Percentiles rank a stretch among this genome's conserved stretches.
Evolutionary conservation across 768 basidiomycete species (phyloP).

Genomic region (Boletus pseudo-olivaceus): DNA sequence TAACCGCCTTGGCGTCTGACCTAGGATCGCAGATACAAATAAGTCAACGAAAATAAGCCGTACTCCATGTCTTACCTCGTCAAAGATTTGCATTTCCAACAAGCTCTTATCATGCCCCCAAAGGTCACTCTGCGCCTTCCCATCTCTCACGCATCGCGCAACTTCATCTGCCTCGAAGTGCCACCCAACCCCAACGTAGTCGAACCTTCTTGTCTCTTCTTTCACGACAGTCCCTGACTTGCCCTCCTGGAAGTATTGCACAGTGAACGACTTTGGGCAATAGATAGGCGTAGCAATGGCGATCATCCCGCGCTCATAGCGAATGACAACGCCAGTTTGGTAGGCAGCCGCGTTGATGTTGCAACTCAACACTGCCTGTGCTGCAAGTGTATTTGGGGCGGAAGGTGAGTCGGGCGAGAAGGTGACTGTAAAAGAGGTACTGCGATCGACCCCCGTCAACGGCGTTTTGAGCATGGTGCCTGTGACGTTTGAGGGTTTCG

Average conservation of each 20-base stretch:
- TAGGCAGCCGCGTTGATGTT: slow-evolving; percentile 53
- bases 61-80: slow-evolving; percentile 51
- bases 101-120: slow-evolving; percentile 82
- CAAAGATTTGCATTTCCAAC: slow-evolving; percentile 81
- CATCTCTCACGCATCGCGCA: slow-evolving; percentile 69
- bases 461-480: slow-evolving; percentile 78
- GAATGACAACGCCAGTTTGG: slow-evolving; percentile 58
- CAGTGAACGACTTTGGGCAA: slow-evolving; percentile 61
- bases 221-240: slow-evolving; percentile 38
- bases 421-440: slow-evolving; percentile 69
- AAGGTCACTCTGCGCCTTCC: slow-evolving; percentile 65
- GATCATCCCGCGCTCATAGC: slow-evolving; percentile 73
- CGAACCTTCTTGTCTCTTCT: slow-evolving; percentile 58
- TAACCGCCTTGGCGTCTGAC: slow-evolving; percentile 69
- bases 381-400: slow-evolving; percentile 41
- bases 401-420: slow-evolving; percentile 49
- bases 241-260: slow-evolving; percentile 55
- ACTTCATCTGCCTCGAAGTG: slow-evolving; percentile 89
- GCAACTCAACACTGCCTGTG: slow-evolving; percentile 71
- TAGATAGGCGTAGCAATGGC: slow-evolving; percentile 62
- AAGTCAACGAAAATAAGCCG: slow-evolving; percentile 3
- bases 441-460: slow-evolving; percentile 74
- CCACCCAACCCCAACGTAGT: slow-evolving; percentile 69
- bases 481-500: slow-evolving; percentile 53
- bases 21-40: slow-evolving; percentile 31